Conservation (phyloP, 1,139 yeast genomes). For the Scheffersomyces segobiensis region DNA sequence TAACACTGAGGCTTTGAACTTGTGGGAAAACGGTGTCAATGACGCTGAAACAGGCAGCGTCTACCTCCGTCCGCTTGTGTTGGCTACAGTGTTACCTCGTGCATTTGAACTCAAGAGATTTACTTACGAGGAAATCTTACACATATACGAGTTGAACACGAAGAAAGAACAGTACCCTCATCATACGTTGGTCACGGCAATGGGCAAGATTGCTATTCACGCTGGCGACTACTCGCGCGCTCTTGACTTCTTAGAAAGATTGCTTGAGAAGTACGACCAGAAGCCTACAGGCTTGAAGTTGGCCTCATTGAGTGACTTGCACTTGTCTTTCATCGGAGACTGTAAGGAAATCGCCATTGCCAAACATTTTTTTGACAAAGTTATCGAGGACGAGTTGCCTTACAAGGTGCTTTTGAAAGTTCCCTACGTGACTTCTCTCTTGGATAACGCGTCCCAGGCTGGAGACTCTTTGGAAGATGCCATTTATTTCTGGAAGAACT, state of each 20-base stretch:
- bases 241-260: conserved; percentile 41
- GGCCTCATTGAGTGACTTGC: conserved; percentile 54
- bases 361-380: conserved; percentile 70
- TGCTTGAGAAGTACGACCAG: conserved; percentile 32
- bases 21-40: conserved; percentile 48
- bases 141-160: conserved; percentile 38
- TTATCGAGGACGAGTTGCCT: conserved; percentile 67
- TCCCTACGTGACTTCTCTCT: conserved; percentile 67
- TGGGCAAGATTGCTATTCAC: conserved; percentile 42
- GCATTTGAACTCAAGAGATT: conserved; percentile 63
- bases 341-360: conserved; percentile 76
- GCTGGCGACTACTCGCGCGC: conserved; percentile 44
- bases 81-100: conserved; percentile 72
- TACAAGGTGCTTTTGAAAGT: conserved; percentile 73
- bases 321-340: conserved; percentile 77
- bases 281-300: conserved; percentile 11
- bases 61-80: conserved; percentile 52
- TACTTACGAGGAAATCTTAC: conserved; percentile 55
- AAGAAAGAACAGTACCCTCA: conserved; percentile 18
- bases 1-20: conserved; percentile 34
- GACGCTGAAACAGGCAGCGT: conserved; percentile 27
- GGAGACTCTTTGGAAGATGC: conserved; percentile 61
- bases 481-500: conserved; percentile 62
- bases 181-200: conserved; percentile 33
- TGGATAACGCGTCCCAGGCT: conserved; percentile 61